Conservation (phyloP, 352 stramenopile species). For the Thraustochytrium sp. region DNA sequence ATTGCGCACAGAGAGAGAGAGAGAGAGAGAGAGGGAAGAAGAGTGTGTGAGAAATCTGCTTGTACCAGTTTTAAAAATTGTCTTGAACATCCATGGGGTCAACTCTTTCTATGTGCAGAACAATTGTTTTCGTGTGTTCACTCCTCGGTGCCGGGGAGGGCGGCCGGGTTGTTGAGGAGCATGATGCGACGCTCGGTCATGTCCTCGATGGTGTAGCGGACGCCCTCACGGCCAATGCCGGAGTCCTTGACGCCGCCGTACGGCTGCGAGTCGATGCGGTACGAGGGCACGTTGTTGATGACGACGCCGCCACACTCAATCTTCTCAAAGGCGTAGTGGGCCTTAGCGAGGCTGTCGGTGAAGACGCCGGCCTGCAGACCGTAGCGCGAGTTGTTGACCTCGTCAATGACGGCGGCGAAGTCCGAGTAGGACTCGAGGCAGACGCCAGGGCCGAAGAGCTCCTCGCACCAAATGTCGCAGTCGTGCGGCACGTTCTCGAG, state of each 20-base stretch:
- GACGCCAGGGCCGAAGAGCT: conserved; percentile 51
- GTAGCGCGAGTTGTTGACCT: conserved; percentile 49
- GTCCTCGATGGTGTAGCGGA: conserved; percentile 48
- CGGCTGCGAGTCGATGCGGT: conserved; percentile 47
- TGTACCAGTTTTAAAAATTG: background rate
- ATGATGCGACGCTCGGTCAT: conserved; percentile 49
- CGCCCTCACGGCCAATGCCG: conserved; percentile 50
- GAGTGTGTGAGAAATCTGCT: too few relatives aligned
- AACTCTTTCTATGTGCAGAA: too few relatives aligned
- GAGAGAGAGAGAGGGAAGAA: too few relatives aligned
- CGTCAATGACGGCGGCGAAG: conserved; percentile 45
- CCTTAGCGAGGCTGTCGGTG: conserved; percentile 44
- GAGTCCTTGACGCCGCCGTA: conserved; percentile 52
- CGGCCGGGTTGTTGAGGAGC: conserved; percentile 45
- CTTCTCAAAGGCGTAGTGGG: conserved; percentile 49
- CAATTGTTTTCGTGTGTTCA: too few relatives aligned
- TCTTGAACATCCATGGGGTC: too few relatives aligned
- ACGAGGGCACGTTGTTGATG: conserved; percentile 49
- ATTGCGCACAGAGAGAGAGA: too few relatives aligned
- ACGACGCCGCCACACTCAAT: conserved; percentile 50
- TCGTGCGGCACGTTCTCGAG: conserved; percentile 48
- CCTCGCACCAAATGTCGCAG: conserved; percentile 43
- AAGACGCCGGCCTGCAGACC: conserved; percentile 50
- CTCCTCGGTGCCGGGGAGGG: too few relatives aligned
- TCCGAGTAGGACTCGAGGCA: conserved; percentile 41